Evolutionary conservation across 495 filamentous ascomycete genomes (phyloP), one percentile per base, ranked within the genome.

Genomic region (Aspergillus leporis): DNA sequence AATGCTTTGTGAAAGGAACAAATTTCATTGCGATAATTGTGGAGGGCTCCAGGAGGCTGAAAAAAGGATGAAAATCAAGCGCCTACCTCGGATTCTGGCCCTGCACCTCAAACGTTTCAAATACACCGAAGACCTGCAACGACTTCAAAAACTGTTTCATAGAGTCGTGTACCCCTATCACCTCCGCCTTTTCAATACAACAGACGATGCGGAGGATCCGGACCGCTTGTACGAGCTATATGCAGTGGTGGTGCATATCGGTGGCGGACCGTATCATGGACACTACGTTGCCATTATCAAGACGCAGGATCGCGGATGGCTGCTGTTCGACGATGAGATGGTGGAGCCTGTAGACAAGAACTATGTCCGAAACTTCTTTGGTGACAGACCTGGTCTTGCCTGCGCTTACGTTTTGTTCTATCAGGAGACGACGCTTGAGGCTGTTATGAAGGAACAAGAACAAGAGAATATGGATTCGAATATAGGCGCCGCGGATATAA

Each of bases 41-140:
- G 94, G 95, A 49, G 95, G 95, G 5, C 77, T 98, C 21, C 95
- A 98, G 74, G 94, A 98, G 74, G 94, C 94, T 0, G 94, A 98
- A 69, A 98, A 98, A 78, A 84, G 94, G 14, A 98, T 98, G 94
- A 98, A 98, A 79, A 92, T 98, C 61, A 98, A 98, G 74, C 85
- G 91, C 55, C 76, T 97, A 60, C 94, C 94, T 1, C 91, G 89
- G 63, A 92, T 98, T 40, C 72, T 98, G 56, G 92, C 94, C 9
- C 74, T 98, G 52, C 95, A 98, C 65, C 75, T 98, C 55, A 98
- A 98, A 68, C 82, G 94, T 53, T 98, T 98, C 79, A 98, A 98
- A 74, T 98, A 96, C 65, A 96, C 93, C 18, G 94, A 98, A 66
- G 93, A 97, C 66, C 82, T 94, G 58, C 92, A 92, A 62, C 85